Evolutionary conservation across 805 yeast species (phyloP), one percentile per base, ranked within the genome.

Genomic region (Yarrowia sp.): DNA sequence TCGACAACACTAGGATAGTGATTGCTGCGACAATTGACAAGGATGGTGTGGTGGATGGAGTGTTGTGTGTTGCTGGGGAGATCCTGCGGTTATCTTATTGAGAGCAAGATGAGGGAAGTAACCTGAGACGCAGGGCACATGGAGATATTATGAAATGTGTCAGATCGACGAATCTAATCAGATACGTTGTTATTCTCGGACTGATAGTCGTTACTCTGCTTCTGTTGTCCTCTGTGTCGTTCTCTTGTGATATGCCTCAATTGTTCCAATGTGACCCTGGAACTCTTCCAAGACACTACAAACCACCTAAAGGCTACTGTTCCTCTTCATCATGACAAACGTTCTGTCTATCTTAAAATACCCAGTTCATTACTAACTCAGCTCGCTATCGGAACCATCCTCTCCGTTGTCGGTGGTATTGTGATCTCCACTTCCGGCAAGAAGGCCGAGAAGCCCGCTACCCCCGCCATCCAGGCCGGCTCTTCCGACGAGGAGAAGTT

Each of bases 401-500:
- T 88, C 68, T 76, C 87, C 33, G 87, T 90, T 62, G 84, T 83
- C 41, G 80, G 85, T 52, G 76, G 85, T 64, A 85, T 83, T 67
- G 76, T 81, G 56, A 95, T 95, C 75, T 88, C 90, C 77, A 66
- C 68, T 90, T 92, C 77, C 86, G 80, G 67, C 64, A 70, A 71
- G 72, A 64, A 68, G 59, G 78, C 85, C 26, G 80, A 83, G 69
- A 81, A 85, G 69, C 83, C 87, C 71, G 80, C 82, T 67, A 81
- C 79, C 71, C 92, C 95, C 51, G 80, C 86, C 43, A 83, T 91
- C 76, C 83, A 85, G 69, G 96, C 96, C 69, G 77, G 85, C 65
- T 83, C 92, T 59, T 85, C 91, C 70, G 98, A 91, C 73, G 98
- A 92, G 81, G 96, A 90, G 77, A 86, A 88, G 77, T 92, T 89